Evolutionary conservation across 495 filamentous ascomycete genomes (phyloP).

Genomic region (Bacidia rubella): DNA sequence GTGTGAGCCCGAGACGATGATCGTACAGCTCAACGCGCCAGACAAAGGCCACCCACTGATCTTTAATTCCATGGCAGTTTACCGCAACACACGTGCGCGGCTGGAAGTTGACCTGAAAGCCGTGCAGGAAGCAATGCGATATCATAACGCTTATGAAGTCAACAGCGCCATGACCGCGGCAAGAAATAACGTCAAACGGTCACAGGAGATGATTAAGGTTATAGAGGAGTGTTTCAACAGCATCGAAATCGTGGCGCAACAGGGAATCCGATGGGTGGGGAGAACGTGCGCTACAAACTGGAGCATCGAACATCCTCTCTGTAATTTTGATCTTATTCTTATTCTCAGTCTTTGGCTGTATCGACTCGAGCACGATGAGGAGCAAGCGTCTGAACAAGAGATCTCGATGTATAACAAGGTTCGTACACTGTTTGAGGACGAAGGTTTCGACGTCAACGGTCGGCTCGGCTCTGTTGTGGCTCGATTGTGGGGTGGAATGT

Average conservation of each 20-base stretch:
- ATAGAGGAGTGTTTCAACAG: constrained; percentile 97
- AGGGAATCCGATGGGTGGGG: constrained; percentile 96
- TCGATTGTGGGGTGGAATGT: constrained; percentile 91
- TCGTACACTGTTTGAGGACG: constrained; percentile 81
- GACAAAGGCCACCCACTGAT: constrained; percentile 97
- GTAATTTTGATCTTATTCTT: constrained; percentile 95
- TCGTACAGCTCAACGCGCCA: constrained; percentile 82
- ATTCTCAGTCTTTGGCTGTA: constrained; percentile 97
- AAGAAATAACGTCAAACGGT: constrained; percentile 82
- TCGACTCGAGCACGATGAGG: constrained; percentile 96
- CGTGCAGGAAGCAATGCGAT: constrained; percentile 90
- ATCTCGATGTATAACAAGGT: constrained; percentile 91
- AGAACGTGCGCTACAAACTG: constrained; percentile 94
- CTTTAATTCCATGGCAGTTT: constrained; percentile 98
- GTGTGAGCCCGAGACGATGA: constrained; percentile 83
- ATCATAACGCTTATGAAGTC: constrained; percentile 94
- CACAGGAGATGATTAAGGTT: constrained; percentile 94
- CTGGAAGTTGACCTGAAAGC: constrained; percentile 90
- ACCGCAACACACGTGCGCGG: constrained; percentile 83
- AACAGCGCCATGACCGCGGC: constrained; percentile 92
- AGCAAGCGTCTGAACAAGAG: constrained; percentile 83
- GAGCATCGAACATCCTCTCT: constrained; percentile 97
- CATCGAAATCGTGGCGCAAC: constrained; percentile 87
- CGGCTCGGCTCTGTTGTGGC: constrained; percentile 89
- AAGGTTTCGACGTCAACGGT: constrained; percentile 63